Evolutionary conservation across 495 filamentous ascomycete genomes (phyloP), one percentile per base, ranked within the genome.

Genomic region (Lichenothelia convexa): DNA sequence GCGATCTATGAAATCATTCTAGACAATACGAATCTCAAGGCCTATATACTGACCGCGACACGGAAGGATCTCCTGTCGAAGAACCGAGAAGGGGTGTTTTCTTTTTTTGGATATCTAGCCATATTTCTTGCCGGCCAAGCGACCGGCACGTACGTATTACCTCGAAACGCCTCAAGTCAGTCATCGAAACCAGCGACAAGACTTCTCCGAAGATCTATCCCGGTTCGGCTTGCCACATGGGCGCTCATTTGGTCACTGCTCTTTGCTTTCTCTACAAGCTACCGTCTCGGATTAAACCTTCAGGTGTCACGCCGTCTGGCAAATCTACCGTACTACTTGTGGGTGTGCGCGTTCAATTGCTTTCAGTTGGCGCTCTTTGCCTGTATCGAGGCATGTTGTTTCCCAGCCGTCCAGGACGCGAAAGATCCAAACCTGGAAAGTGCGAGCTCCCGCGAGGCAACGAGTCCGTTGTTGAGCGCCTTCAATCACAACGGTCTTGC

Each of bases 41-140:
- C 68, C 5, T 95, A 72, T 49, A 79, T 99, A 40, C 65, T 99
- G 5, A 70, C 78, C n/a, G 82, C 81, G 1, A 78, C 79, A 3
- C 72, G 89, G 3, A 70, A 64, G 3, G 68, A 80, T 40, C 55
- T 93, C 9, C 46, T 99, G 0, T 85, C 80, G 0, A 75, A 84
- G 34, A 60, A 60, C 32, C 45, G 58, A 2, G 89, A 99, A 51
- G 89, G 89, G 1, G 63, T 95, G 23, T 93, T 84, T 55, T 93
- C 84, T 15, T 93, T 95, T 56, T 56, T 75, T 23, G 89, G 89
- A 2, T 99, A 95, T 54, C 65, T 99, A 13, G 79, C 91, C 12
- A 93, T 99, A 33, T 99, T 94, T 56, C 65, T 97, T 11, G 73
- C 82, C 2, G 89, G 89, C 4, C 84, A 89, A 51, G 77, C 77